Evolutionary conservation across 192 early-diverging fungal genomes (phyloP).

Genomic region (Coemansia reversa): DNA sequence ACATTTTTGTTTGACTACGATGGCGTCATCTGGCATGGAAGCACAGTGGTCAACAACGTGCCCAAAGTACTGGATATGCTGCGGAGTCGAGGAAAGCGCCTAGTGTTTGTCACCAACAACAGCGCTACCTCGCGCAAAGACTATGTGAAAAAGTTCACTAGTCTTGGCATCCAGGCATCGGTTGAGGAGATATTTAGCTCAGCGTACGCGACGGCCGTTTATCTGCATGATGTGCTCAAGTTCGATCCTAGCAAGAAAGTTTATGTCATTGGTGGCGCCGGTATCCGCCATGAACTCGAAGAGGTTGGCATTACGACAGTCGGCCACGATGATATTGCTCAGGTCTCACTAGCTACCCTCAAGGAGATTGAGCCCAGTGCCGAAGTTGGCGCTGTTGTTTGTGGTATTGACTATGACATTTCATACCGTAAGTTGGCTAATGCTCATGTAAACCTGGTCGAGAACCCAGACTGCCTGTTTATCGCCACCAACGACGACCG

Average conservation of each 20-base stretch:
- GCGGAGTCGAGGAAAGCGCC: slow-evolving; percentile 73
- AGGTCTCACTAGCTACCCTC: slow-evolving; percentile 57
- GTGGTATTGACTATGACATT: slow-evolving; percentile 89
- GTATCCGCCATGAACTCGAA: slow-evolving; percentile 83
- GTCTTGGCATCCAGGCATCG: slow-evolving; percentile 74
- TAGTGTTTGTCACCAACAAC: slow-evolving; percentile 99
- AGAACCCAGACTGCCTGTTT: slow-evolving; percentile 73
- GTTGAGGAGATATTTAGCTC: slow-evolving; percentile 91
- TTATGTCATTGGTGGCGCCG: slow-evolving; percentile 87
- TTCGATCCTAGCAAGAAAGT: slow-evolving; percentile 88
- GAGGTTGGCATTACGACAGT: slow-evolving; percentile 68
- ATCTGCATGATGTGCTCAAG: slow-evolving; percentile 76
- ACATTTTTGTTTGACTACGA: slow-evolving; percentile 98
- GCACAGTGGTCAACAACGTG: slow-evolving; percentile 65
- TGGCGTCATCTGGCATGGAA: slow-evolving; percentile 94
- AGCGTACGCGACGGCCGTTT: slow-evolving; percentile 89
- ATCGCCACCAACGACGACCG: slow-evolving; percentile 91
- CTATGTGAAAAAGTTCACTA: slow-evolving; percentile 82
- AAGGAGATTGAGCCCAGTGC: slow-evolving; percentile 60
- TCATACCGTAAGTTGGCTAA: slow-evolving; percentile 93
- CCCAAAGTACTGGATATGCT: slow-evolving; percentile 72
- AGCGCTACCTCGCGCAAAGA: slow-evolving; percentile 80
- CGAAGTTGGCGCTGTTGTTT: slow-evolving; percentile 85
- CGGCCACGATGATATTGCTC: slow-evolving; percentile 58
- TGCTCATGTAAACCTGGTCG: slow-evolving; percentile 80